Conservation (phyloP, 1,139 yeast genomes). For the Zygotorulaspora mrakii region DNA sequence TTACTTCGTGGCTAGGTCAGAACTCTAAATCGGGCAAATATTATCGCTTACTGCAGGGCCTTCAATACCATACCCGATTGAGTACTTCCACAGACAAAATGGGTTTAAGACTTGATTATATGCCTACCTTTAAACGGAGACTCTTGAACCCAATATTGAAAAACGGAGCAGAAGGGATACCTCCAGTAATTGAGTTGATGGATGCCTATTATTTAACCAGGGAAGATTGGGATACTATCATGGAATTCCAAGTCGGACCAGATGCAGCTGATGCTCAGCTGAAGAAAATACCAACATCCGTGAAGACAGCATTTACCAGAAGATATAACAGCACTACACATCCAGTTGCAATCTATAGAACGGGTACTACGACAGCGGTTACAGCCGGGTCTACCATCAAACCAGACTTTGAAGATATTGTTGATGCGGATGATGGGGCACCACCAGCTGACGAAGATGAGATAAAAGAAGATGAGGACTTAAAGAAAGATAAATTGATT, state of each 20-base stretch:
- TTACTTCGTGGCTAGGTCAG: constrained; percentile 88
- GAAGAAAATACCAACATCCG: constrained; percentile 67
- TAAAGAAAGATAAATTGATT: constrained; percentile 57
- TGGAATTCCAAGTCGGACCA: constrained; percentile 77
- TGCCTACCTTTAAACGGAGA: constrained; percentile 58
- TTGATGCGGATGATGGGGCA: constrained; percentile 62
- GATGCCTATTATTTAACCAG: constrained; percentile 81
- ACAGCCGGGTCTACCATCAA: constrained; percentile 40
- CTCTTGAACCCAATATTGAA: constrained; percentile 54
- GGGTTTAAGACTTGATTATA: constrained; percentile 74
- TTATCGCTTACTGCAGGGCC: constrained; percentile 73
- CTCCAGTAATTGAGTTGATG: constrained; percentile 61
- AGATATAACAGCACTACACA: constrained; percentile 71
- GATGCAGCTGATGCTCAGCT: constrained; percentile 45
- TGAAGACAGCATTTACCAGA: constrained; percentile 82
- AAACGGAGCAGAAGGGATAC: constrained; percentile 59
- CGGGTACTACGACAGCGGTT: constrained; percentile 39
- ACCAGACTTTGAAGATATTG: constrained; percentile 59
- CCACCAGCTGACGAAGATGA: constrained; percentile 46
- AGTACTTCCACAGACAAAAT: constrained; percentile 71
- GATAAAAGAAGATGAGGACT: constrained; percentile 37
- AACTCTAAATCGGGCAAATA: constrained; percentile 81
- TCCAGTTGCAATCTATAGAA: constrained; percentile 75
- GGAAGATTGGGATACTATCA: constrained; percentile 86
- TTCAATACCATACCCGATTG: constrained; percentile 83